Base-by-base conservation (phyloP, 2,329 filamentous ascomycete genomes). In the Orbilia brochopaga region DNA sequence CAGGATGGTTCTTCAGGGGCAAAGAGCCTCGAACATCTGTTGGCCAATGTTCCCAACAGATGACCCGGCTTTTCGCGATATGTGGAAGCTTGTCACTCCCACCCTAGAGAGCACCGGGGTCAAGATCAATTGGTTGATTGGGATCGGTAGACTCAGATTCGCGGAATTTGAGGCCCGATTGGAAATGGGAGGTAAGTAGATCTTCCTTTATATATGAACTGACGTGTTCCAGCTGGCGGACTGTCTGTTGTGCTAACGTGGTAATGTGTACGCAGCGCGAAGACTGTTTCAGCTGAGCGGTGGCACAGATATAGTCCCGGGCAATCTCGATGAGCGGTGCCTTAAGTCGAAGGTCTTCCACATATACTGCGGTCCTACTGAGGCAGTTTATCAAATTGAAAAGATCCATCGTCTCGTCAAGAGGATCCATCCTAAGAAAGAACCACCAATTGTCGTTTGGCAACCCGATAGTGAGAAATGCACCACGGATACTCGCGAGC, bases 401-500 rank as follows among this genome's bases (percentile, higher is more conserved):
- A 27, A 51, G 23, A 13, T 51, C 19, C 46, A 51, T 13, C 6
- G 46, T 4, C 46, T 51, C n/a, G 4, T 51, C 19, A 21, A 23
- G 11, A 51, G 23, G 15, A 15, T 4, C 2, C 8, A 21, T 15
- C 7, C 19, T 3, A 51, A 51, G 3, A 23, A 21, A 11, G 46
- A 51, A 21, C n/a, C 46, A 21, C 46, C 46, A 51, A 51, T 51
- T 23, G 15, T 51, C 46, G 46, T 51, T 51, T 51, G 46, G 46
- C n/a, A 51, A 17, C 46, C 46, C 10, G 46, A 51, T n/a, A 27
- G 46, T 8, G 19, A 27, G 23, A 51, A 27, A 51, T 51, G 46
- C 46, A 21, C 15, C 15, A 3, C 3, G 4, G 19, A 23, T 2
- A 3, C 15, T 11, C n/a, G n/a, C 2, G 17, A 51, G 3, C 3